These are phyloP conservation scores for Tilletia indica DNA, from an alignment of 1,284 basidiomycete species.

Conservation along the genomic window DNA sequence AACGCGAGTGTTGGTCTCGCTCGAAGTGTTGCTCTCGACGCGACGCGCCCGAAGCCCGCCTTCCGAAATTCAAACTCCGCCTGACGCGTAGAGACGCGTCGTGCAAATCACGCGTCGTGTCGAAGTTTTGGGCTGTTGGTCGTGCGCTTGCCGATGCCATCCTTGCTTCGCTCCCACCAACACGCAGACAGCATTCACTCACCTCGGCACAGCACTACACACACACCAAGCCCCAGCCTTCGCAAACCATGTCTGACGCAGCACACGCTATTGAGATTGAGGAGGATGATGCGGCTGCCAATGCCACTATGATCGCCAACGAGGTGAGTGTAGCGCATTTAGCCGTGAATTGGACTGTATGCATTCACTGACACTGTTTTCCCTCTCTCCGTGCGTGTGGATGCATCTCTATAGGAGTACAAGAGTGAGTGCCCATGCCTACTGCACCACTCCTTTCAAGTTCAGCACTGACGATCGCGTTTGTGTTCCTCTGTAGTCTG, in stretches of 20 bases:
- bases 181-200: too few relatives aligned
- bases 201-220: background rate
- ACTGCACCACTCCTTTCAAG: background rate
- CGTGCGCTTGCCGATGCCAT: background rate
- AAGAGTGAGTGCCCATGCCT: constrained; percentile 33
- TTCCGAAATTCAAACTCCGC: background rate
- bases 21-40: constrained; percentile 5
- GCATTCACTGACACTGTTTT: too few relatives aligned
- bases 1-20: constrained; percentile 15
- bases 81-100: constrained; percentile 1
- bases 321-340: constrained; percentile 28
- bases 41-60: constrained; percentile 2
- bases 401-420: constrained; percentile 35
- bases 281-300: constrained; percentile 46
- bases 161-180: background rate
- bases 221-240: background rate
- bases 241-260: constrained; percentile 3
- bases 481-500: constrained; percentile 32
- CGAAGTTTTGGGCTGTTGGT: too few relatives aligned
- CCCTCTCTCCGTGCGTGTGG: background rate
- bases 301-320: constrained; percentile 48
- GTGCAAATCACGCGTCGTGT: constrained; percentile 2
- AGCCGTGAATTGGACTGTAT: too few relatives aligned
- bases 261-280: constrained; percentile 33
- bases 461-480: background rate